Evolutionary conservation across 768 basidiomycete species (phyloP), one percentile per base, ranked within the genome.

Genomic region (Amanita muscaria): DNA sequence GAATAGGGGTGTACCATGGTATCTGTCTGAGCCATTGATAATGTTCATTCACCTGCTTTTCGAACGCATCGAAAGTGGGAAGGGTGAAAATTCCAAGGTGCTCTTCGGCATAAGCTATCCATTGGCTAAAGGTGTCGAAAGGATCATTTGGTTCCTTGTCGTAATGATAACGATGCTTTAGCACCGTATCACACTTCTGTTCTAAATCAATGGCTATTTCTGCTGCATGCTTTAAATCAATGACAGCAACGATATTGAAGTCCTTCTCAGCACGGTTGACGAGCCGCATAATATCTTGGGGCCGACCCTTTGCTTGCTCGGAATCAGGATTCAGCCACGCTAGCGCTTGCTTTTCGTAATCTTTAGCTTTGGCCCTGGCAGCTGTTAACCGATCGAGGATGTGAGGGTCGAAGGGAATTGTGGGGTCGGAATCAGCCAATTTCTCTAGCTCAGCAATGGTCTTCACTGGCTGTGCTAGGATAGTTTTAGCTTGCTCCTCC

Each of bases 161-260:
- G 15, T 31, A 22, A 27, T n/a, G 39, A 18, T 42, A 38, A 11
- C 74, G 70, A 41, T 78, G 75, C 51, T 78, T 77, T 47, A 88
- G 60, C 23, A 88, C 83, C 23, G 76, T 72, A 31, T 88, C 87
- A 56, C 85, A 87, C 46, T 79, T 74, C 15, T 67, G 67, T 63
- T 90, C 87, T 19, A 88, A 74, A 53, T 88, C 86, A 48, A 73
- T 65, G n/a, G 85, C 88, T 50, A 87, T 79, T 47, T 84, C 78
- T 16, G 83, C 82, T 22, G 75, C 78, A 37, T 77, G 72, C 57
- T 80, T 80, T 38, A 90, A 65, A 40, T 83, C 76, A 12, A 68
- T 60, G 27, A 91, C 67, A 29, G 79, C 73, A 15, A 74, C 64
- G 36, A 90, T 86, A 53, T 67, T 75, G 56, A 80, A 91, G 49